Conservation (phyloP, 768 basidiomycete species). For the Suillus fuscotomentosus region DNA sequence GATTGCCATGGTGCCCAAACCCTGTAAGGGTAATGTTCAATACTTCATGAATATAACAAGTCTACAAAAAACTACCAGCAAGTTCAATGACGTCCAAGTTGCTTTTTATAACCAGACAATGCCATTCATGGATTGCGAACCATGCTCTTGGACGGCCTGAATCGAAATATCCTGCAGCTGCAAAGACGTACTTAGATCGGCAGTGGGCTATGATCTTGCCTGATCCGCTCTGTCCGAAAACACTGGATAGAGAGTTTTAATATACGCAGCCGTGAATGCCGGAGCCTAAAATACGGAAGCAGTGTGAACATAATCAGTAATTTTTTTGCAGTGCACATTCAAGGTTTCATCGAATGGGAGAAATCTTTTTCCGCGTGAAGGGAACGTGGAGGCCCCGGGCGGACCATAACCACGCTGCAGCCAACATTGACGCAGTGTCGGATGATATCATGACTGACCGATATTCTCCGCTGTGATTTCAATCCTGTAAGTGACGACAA, state of each 20-base stretch:
- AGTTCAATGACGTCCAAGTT: slow-evolving; percentile 79
- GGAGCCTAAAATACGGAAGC: slow-evolving; percentile 35
- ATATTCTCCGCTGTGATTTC: slow-evolving; percentile 43
- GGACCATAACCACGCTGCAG: background rate
- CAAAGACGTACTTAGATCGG: background rate
- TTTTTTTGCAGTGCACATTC: background rate
- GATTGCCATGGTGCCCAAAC: slow-evolving; percentile 48
- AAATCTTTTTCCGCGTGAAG: background rate
- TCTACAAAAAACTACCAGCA: slow-evolving; percentile 41
- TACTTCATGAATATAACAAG: background rate
- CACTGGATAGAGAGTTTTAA: slow-evolving; percentile 51
- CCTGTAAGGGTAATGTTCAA: slow-evolving; percentile 31
- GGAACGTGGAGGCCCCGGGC: background rate
- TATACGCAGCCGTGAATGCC: slow-evolving; percentile 49
- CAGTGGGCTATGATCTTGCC: slow-evolving; percentile 29
- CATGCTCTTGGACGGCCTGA: slow-evolving; percentile 17
- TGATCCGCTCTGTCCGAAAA: slow-evolving; percentile 58
- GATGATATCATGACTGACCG: slow-evolving; percentile 36
- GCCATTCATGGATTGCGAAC: slow-evolving; percentile 45
- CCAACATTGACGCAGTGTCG: background rate
- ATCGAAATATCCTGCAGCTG: slow-evolving; percentile 50
- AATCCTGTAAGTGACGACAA: slow-evolving; percentile 4
- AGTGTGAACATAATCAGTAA: background rate
- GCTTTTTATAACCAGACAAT: slow-evolving; percentile 63
- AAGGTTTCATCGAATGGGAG: background rate